Conservation (phyloP, 2,329 filamentous ascomycete species). For the Calonectria fujianensis region DNA sequence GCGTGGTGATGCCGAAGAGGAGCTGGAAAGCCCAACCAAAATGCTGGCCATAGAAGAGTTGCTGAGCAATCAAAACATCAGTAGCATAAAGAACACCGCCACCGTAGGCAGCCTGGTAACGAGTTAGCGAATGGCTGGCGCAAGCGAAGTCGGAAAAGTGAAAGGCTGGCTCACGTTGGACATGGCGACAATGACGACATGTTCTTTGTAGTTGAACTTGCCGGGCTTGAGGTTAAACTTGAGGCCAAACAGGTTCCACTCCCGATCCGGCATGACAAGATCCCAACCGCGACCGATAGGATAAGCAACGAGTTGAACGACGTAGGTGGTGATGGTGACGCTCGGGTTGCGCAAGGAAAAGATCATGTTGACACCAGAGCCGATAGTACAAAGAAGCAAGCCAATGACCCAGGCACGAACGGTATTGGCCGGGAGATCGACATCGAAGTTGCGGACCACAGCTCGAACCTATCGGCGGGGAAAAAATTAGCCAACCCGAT, state of each 20-base stretch:
- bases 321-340: conserved; percentile 76
- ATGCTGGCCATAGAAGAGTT: conserved; percentile 74
- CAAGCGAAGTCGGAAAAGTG: background rate
- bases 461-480: conserved; percentile 73
- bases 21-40: conserved; percentile 74
- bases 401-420: conserved; percentile 79
- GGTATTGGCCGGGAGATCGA: conserved; percentile 79
- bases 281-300: conserved; percentile 75
- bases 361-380: conserved; percentile 77
- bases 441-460: conserved; percentile 78
- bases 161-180: conserved; percentile 71
- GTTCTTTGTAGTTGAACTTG: conserved; percentile 78
- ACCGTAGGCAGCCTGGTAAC: conserved; percentile 72
- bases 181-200: conserved; percentile 78
- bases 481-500: conserved; percentile 35
- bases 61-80: conserved; percentile 69
- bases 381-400: conserved; percentile 75
- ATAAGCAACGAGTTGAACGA: conserved; percentile 78
- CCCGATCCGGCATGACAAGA: conserved; percentile 71
- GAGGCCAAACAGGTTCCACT: conserved; percentile 70
- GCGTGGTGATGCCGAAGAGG: conserved; percentile 72
- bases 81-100: conserved; percentile 75
- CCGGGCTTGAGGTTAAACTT: conserved; percentile 75
- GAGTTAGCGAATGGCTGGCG: conserved; percentile 44
- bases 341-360: conserved; percentile 77